phyloP scores from a whole-genome alignment of 2,329 filamentous ascomycete genomes.

The Beauveria medogensis region DNA sequence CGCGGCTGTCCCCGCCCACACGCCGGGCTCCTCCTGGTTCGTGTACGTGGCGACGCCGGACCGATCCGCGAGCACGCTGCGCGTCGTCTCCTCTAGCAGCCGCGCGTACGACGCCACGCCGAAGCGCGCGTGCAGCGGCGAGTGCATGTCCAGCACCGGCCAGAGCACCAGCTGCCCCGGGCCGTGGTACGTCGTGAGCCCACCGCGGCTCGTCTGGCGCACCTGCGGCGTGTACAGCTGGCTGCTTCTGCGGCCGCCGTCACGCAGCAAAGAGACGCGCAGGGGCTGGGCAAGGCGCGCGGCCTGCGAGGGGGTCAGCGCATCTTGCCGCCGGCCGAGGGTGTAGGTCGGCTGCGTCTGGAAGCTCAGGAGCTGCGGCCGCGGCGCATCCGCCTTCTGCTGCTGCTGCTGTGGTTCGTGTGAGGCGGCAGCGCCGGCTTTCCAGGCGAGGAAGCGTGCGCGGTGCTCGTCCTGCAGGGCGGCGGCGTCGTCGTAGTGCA shows the following conservation, averaged over 20 bases:
- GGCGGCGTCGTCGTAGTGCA: conserved; percentile 25
- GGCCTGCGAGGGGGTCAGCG: conserved; percentile 38
- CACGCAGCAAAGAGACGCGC: conserved; percentile 19
- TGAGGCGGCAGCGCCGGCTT: conserved; percentile 22
- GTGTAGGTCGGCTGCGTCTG: conserved; percentile 80
- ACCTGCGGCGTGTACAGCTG: conserved; percentile 46
- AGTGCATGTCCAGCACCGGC: conserved; percentile 74
- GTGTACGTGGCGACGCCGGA: conserved; percentile 52
- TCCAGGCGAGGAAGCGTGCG: conserved; percentile 27
- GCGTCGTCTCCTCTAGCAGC: conserved; percentile 68
- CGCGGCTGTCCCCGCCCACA: conserved; percentile 53
- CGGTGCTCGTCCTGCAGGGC: conserved; percentile 27
- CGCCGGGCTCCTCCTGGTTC: conserved; percentile 72
- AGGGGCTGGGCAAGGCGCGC: conserved; percentile 36
- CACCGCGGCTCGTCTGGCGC: conserved; percentile 68
- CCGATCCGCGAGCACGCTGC: conserved; percentile 47
- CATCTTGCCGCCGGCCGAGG: conserved; percentile 70
- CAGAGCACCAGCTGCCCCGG: conserved; percentile 92
- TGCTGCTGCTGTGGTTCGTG: conserved; percentile 9
- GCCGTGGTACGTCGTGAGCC: conserved; percentile 90
- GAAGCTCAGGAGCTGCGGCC: conserved; percentile 72
- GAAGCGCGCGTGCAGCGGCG: conserved; percentile 45
- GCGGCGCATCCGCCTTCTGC: conserved; percentile 30
- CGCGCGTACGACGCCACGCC: conserved; percentile 70
- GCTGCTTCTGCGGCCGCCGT: conserved; percentile 18